Evolutionary conservation across 345 rosid genomes (phyloP).

Genomic region (Garcia nutans): DNA sequence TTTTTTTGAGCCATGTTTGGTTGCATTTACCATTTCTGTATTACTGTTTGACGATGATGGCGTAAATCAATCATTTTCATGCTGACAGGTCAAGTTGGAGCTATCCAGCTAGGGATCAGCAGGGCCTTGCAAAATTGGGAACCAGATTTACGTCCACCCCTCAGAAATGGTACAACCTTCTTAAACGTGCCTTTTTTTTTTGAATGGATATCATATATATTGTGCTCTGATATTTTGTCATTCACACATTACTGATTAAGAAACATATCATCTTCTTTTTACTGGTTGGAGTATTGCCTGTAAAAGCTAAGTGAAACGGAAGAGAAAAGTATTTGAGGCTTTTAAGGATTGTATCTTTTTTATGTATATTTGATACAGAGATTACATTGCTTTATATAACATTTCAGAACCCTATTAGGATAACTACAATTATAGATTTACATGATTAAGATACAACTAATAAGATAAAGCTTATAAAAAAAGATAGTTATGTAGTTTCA

Average conservation of each 20-base stretch:
- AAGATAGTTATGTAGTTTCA: no score
- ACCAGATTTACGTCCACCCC: slow-evolving; percentile 82
- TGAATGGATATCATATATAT: not conserved
- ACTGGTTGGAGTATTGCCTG: no score
- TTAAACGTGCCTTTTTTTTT: not conserved
- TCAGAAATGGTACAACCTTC: slow-evolving; percentile 56
- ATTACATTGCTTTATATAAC: no score
- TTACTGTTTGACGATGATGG: not conserved
- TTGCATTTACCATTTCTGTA: not conserved
- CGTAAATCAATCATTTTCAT: slow-evolving; percentile 5
- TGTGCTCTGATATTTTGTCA: not conserved
- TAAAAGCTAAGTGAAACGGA: no score
- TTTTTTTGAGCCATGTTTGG: not conserved
- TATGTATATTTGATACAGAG: no score
- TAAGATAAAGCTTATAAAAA: no score
- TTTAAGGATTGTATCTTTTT: no score
- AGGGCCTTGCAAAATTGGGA: slow-evolving; percentile 95
- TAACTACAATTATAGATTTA: no score
- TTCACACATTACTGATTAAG: not conserved
- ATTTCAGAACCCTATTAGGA: no score
- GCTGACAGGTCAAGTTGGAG: slow-evolving; percentile 91
- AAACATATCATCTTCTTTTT: not conserved
- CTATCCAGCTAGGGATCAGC: slow-evolving; percentile 82
- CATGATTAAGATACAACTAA: no score
- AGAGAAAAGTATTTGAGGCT: no score